These are phyloP conservation scores for Apiospora pterosperma DNA, from an alignment of 2,329 filamentous ascomycete genomes.

Conservation along the genomic window DNA sequence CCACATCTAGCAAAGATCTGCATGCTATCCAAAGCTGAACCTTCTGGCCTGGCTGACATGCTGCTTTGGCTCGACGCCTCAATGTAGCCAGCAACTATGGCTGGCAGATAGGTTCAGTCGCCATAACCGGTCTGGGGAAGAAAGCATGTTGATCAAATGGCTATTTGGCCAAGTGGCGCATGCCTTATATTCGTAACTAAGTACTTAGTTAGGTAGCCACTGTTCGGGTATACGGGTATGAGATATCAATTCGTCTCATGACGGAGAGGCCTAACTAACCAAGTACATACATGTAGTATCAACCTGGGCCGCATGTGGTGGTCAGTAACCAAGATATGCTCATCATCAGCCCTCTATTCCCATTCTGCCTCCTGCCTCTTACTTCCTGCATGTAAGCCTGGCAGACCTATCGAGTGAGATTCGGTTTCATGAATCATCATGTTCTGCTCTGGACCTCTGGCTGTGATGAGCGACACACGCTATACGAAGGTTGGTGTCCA, in stretches of 20 bases:
- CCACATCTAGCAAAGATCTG: not conserved
- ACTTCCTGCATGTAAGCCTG: not conserved
- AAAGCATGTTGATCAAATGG: not conserved
- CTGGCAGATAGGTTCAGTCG: not conserved
- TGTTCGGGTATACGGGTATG: not conserved
- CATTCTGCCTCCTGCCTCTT: too few species aligned
- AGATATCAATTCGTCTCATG: not conserved
- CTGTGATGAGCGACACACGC: not conserved
- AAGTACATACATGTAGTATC: too few species aligned
- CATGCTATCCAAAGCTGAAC: not conserved
- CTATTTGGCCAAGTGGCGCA: not conserved
- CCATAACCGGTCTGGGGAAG: not conserved
- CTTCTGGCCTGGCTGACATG: not conserved
- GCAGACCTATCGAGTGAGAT: not conserved
- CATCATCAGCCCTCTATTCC: too few species aligned
- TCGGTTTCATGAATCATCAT: not conserved
- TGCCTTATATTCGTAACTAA: not conserved
- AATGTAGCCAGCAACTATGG: not conserved
- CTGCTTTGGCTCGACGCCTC: conserved; percentile 4
- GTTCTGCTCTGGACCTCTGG: not conserved
- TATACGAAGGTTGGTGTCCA: not conserved
- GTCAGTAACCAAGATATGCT: not conserved
- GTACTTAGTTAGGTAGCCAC: too few species aligned
- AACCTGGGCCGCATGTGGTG: not conserved
- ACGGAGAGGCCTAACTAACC: too few species aligned